Percentiles rank a stretch among this genome's conserved stretches.
Evolutionary conservation across 768 basidiomycete species (phyloP).

Genomic region (Hortiboletus campestris): DNA sequence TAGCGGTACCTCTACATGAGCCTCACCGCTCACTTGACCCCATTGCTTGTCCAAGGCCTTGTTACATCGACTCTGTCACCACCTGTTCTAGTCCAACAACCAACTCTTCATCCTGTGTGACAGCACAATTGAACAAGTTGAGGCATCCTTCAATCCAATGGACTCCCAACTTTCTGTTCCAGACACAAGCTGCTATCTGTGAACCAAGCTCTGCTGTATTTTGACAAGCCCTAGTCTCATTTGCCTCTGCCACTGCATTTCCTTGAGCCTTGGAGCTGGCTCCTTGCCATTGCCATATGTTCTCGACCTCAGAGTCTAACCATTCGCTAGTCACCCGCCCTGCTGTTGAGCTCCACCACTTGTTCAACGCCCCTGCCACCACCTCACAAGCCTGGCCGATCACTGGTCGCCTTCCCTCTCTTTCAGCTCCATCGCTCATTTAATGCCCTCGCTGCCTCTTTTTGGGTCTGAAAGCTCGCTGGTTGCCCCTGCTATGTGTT

Average conservation of each 20-base stretch:
- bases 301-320: neutral
- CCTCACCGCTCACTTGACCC: neutral
- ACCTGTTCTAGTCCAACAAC: neutral
- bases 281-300: neutral
- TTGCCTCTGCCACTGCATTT: neutral
- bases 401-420: no score
- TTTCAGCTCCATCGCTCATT: no score
- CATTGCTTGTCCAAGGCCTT: neutral
- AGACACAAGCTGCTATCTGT: neutral
- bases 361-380: neutral
- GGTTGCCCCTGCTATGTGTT: neutral
- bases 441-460: no score
- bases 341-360: neutral
- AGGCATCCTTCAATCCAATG: neutral
- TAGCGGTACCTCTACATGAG: neutral
- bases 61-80: neutral
- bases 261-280: neutral
- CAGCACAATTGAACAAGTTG: neutral
- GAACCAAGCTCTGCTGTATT: neutral
- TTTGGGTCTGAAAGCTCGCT: no score
- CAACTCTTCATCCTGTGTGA: neutral
- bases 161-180: neutral
- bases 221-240: neutral
- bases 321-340: neutral
- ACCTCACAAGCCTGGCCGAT: neutral